phyloP scores from a whole-genome alignment of 257 asterid genomes.

The Sherardia arvensis region DNA sequence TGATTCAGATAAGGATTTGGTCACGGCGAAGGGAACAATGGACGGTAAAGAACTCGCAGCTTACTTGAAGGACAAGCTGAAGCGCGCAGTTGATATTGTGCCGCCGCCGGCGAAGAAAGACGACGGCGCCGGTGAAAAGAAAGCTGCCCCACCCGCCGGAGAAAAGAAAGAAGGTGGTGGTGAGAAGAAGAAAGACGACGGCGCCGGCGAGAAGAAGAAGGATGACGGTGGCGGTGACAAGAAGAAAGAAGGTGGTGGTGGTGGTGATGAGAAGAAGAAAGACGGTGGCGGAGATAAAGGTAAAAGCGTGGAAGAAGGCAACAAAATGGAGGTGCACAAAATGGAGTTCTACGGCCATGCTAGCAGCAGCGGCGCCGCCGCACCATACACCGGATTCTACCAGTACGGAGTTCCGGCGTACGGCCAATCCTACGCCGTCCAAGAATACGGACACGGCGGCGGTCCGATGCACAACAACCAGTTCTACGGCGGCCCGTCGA shows the following conservation, averaged over 20 bases:
- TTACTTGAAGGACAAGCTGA: slow-evolving; percentile 60
- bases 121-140: slow-evolving; percentile 30
- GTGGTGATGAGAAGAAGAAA: too few relatives aligned
- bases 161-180: slow-evolving; percentile 21
- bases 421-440: slow-evolving; percentile 39
- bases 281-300: slow-evolving; percentile 34
- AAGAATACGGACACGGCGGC: slow-evolving; percentile 40
- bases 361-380: neutral
- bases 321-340: slow-evolving; percentile 49
- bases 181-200: slow-evolving; percentile 10
- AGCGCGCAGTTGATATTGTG: slow-evolving; percentile 40
- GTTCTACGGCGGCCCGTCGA: too few relatives aligned
- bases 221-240: neutral
- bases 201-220: neutral
- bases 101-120: slow-evolving; percentile 68
- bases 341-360: slow-evolving; percentile 35
- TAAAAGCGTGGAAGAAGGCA: slow-evolving; percentile 18
- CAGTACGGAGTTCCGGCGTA: slow-evolving; percentile 40
- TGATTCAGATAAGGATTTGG: slow-evolving; percentile 56
- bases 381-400: slow-evolving; percentile 27
- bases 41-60: slow-evolving; percentile 49
- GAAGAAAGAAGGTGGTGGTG: slow-evolving; percentile 1
- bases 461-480: slow-evolving; percentile 14
- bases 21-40: slow-evolving; percentile 70
- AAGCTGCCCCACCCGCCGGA: slow-evolving; percentile 31